Evolutionary conservation across 2,329 filamentous ascomycete species (phyloP).

Genomic region (Botrytis galanthina): DNA sequence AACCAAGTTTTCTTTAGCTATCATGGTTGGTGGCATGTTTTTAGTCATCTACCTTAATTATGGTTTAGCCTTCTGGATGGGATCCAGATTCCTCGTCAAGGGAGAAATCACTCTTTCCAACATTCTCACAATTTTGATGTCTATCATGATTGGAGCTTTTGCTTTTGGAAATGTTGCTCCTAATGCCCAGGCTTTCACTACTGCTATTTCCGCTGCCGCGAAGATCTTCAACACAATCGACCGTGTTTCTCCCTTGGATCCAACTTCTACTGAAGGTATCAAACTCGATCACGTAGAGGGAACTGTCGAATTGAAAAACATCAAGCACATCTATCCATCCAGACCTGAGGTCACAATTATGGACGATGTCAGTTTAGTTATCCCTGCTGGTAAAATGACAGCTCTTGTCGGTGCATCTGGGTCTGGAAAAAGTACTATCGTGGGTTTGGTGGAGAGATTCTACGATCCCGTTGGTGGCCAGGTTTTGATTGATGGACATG

Average conservation of each 20-base stretch:
- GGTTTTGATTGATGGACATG: conserved; percentile 77
- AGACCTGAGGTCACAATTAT: conserved; percentile 88
- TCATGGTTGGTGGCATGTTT: conserved; percentile 85
- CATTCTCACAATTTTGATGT: conserved; percentile 82
- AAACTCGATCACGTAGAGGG: conserved; percentile 73
- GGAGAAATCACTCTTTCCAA: conserved; percentile 64
- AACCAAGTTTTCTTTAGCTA: conserved; percentile 67
- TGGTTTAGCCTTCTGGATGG: conserved; percentile 85
- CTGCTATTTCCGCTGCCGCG: conserved; percentile 74
- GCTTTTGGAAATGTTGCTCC: conserved; percentile 84
- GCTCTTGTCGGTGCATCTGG: conserved; percentile 92
- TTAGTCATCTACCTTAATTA: conserved; percentile 82
- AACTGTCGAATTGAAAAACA: conserved; percentile 72
- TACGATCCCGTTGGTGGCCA: conserved; percentile 83
- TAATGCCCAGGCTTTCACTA: conserved; percentile 82
- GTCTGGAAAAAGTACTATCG: conserved; percentile 91
- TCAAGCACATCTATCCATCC: conserved; percentile 94
- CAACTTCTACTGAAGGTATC: conserved; percentile 66
- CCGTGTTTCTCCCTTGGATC: conserved; percentile 78
- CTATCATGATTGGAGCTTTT: conserved; percentile 91
- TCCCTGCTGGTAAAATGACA: conserved; percentile 88
- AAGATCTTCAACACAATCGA: conserved; percentile 97
- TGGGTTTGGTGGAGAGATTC: conserved; percentile 90
- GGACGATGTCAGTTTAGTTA: conserved; percentile 72
- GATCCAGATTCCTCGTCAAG: conserved; percentile 68